A percentile compares a stretch with the other conserved stretches of the same genome.
These are phyloP conservation scores for Thuidium tamariscinum DNA, from an alignment of 225 moss, liverwort and hornwort species.

Conservation along the genomic window DNA sequence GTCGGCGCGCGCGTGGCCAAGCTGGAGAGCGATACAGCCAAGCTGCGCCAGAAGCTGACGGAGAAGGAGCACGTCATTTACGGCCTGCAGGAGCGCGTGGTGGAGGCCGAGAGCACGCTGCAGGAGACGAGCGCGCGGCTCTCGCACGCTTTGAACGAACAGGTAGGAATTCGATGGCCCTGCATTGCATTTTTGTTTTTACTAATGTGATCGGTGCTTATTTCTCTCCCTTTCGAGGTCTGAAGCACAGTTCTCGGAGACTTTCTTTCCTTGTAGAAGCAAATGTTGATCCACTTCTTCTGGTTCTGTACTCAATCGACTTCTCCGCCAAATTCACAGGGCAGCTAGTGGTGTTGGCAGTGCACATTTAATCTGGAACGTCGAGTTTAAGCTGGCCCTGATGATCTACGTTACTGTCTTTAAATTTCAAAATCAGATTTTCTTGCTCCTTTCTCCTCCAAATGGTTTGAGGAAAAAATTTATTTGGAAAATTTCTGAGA, in stretches of 20 bases:
- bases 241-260: not conserved
- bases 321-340: not conserved
- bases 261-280: not conserved
- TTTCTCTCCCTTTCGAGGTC: too few relatives aligned
- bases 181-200: not conserved
- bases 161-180: constrained; percentile 8
- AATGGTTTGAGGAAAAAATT: not conserved
- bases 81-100: constrained; percentile 65
- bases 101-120: constrained; percentile 56
- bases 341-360: too few relatives aligned
- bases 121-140: constrained; percentile 75
- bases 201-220: not conserved
- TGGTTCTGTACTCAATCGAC: not conserved
- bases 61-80: constrained; percentile 71
- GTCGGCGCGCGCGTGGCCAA: constrained; percentile 63
- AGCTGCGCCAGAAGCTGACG: constrained; percentile 69
- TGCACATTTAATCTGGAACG: not conserved
- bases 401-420: not conserved
- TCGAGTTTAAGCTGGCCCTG: not conserved
- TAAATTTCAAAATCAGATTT: not conserved
- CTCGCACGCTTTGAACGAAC: constrained; percentile 61
- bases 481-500: too few relatives aligned
- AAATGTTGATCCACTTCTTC: not conserved
- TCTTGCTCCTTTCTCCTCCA: too few relatives aligned
- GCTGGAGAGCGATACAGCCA: constrained; percentile 63